Percentiles rank a stretch among this genome's conserved stretches.
Conservation (phyloP, 2,329 filamentous ascomycete genomes). For the Hymenotorrendiella dingleyae region DNA sequence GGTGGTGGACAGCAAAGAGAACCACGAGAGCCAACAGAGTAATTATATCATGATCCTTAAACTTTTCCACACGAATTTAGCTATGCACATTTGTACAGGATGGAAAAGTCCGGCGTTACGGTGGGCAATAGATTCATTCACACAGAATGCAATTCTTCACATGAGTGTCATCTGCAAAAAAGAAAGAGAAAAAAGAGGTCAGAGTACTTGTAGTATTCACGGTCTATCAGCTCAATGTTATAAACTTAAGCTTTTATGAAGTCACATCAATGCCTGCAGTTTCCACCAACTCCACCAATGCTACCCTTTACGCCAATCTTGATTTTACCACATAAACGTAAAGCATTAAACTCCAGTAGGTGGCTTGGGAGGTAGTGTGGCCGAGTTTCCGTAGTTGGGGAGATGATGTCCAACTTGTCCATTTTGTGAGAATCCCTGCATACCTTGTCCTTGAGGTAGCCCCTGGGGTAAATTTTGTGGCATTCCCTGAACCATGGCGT, state of each 20-base stretch:
- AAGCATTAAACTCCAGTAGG: constrained; percentile 35
- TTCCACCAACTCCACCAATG: constrained; percentile 31
- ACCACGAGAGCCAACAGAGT: constrained; percentile 46
- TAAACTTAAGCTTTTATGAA: constrained; percentile 26
- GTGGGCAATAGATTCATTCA: constrained; percentile 39
- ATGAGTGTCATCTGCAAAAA: constrained; percentile 1
- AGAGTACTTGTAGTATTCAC: constrained; percentile 20
- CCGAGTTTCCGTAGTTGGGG: constrained; percentile 49
- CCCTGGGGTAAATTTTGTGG: constrained; percentile 21
- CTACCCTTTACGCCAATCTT: constrained; percentile 31
- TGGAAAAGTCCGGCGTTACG: constrained; percentile 33
- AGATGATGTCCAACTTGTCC: constrained; percentile 40
- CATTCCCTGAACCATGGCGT: constrained; percentile 18
- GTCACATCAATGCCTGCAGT: constrained; percentile 25
- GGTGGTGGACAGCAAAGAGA: constrained; percentile 42
- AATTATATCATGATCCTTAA: constrained; percentile 25
- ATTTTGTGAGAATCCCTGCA: constrained; percentile 21
- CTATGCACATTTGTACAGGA: constrained; percentile 29
- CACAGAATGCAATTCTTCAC: constrained; percentile 25
- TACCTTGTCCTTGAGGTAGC: constrained; percentile 11
- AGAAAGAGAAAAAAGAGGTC: background rate
- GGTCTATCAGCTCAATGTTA: constrained; percentile 28
- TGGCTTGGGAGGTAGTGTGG: constrained; percentile 49
- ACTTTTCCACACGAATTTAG: constrained; percentile 24
- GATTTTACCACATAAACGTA: constrained; percentile 24